Base-by-base conservation (phyloP, 768 basidiomycete species). In the Leccinum olivaceopallidum region DNA sequence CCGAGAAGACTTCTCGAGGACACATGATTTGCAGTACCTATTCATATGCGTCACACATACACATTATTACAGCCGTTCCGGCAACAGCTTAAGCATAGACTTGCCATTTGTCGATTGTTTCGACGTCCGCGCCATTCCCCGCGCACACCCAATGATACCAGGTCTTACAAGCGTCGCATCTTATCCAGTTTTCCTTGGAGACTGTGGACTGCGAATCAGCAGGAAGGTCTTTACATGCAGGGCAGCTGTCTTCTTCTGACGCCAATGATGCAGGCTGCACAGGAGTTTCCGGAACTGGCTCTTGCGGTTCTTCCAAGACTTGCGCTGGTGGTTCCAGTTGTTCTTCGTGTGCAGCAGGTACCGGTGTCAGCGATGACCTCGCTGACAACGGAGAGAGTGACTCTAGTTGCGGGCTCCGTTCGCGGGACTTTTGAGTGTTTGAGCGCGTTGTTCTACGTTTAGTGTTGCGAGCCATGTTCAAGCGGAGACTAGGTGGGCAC, bases 61-160 rank as follows among this genome's bases (percentile, higher is more conserved):
- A 44, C 48, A 63, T 68, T 53, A 63, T 37, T 12, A 66, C 49
- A 53, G 26, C 53, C 57, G 59, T 57, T 65, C 59, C 3, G 44
- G 58, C 52, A 62, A 58, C 58, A 65, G 62, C 56, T 55, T 28
- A 53, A 58, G 59, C 52, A 55, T 44, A 39, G 53, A 72, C 85
- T 65, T 67, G 89, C 91, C 89, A 92, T 80, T 89, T 92, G 71
- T 91, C 89, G 60, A 94, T 83, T 14, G 79, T 79, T 37, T 86
- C 84, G 12, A 88, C 79, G 62, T 87, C 86, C 42, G 80, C 80
- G 14, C 83, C 83, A 49, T 85, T 82, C 26, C 89, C 88, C 14
- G 83, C 88, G 73, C 91, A 93, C 60, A 83, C 78, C 89, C 90
- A 94, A 69, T 93, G 90, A 71, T 85, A 93, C 91, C 90, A 93